A percentile compares a stretch with the other conserved stretches of the same genome.
phyloP scores from a whole-genome alignment of 2,329 filamentous ascomycete species.

The Sporothrix dimorphospora region DNA sequence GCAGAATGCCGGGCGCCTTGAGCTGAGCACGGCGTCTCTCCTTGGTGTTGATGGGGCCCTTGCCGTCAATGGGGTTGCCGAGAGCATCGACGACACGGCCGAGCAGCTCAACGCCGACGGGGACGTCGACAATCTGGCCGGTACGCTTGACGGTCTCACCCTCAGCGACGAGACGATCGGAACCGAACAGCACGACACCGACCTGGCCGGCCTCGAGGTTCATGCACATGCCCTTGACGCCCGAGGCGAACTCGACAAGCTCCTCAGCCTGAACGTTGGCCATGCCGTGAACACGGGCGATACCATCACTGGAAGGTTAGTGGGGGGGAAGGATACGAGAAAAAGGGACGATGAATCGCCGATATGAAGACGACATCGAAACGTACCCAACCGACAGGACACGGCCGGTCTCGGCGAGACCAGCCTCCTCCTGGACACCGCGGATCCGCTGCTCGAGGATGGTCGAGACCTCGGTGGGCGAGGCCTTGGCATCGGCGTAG shows the following conservation, averaged over 20 bases:
- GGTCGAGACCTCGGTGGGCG: constrained; percentile 97
- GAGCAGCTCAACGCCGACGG: constrained; percentile 88
- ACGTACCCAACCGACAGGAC: constrained; percentile 98
- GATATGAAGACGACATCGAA: not conserved
- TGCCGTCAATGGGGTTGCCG: constrained; percentile 99
- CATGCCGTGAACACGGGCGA: constrained; percentile 99
- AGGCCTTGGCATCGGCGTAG: constrained; percentile 94
- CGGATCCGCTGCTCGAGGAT: constrained; percentile 99
- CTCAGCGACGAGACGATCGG: constrained; percentile 99
- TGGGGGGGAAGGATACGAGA: no score
- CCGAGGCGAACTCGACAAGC: constrained; percentile 99
- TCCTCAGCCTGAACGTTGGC: constrained; percentile 99
- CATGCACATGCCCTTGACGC: constrained; percentile 99
- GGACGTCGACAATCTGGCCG: constrained; percentile 98
- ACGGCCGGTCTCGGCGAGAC: constrained; percentile 96
- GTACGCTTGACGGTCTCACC: constrained; percentile 99
- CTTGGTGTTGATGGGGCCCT: constrained; percentile 92
- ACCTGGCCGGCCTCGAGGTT: constrained; percentile 99
- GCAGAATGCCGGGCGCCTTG: constrained; percentile 98
- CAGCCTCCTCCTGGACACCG: constrained; percentile 95
- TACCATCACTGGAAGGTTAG: constrained; percentile 83
- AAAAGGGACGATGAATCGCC: no score
- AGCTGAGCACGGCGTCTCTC: constrained; percentile 95
- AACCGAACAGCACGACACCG: constrained; percentile 99
- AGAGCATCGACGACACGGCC: constrained; percentile 98